These are phyloP conservation scores for Diplosphaera chodatii DNA, from an alignment of 139 green algal genomes.

Conservation along the genomic window DNA sequence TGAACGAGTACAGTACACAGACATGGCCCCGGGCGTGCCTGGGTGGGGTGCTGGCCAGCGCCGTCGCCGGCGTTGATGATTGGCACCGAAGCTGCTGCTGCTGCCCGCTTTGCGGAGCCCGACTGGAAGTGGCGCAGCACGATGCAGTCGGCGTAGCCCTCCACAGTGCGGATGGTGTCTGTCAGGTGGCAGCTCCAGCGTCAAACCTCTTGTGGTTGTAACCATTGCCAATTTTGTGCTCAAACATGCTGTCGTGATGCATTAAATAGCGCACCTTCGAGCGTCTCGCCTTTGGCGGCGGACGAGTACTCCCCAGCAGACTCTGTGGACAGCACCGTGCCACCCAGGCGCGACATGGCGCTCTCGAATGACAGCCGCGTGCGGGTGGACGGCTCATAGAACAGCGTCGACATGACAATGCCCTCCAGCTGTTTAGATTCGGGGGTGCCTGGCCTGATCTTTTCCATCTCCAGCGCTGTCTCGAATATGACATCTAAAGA, in stretches of 20 bases:
- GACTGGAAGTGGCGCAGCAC: constrained; percentile 91
- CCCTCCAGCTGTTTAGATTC: constrained; percentile 71
- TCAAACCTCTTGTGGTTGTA: too few relatives aligned
- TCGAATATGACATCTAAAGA: constrained; percentile 83
- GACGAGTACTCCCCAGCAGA: constrained; percentile 94
- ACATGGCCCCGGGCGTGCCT: constrained; percentile 44
- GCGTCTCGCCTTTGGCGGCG: constrained; percentile 95
- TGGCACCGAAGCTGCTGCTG: constrained; percentile 70
- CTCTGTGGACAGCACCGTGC: constrained; percentile 93
- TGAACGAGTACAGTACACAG: too few relatives aligned
- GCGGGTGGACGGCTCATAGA: constrained; percentile 99
- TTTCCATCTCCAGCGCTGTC: constrained; percentile 64
- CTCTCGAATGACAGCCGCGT: constrained; percentile 96
- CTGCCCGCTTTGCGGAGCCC: constrained; percentile 74
- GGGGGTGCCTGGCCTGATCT: constrained; percentile 45
- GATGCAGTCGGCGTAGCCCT: constrained; percentile 93
- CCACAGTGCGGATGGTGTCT: constrained; percentile 97
- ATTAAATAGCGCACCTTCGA: constrained; percentile 74
- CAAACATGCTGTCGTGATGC: too few relatives aligned
- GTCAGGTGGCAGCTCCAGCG: neutral
- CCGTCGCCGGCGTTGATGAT: constrained; percentile 97
- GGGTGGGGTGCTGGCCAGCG: constrained; percentile 96
- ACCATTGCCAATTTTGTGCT: too few relatives aligned
- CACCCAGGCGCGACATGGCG: constrained; percentile 89
- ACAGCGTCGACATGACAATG: constrained; percentile 95